phyloP scores from a whole-genome alignment of 2,329 filamentous ascomycete species.

The Blastomyces gilchristii region DNA sequence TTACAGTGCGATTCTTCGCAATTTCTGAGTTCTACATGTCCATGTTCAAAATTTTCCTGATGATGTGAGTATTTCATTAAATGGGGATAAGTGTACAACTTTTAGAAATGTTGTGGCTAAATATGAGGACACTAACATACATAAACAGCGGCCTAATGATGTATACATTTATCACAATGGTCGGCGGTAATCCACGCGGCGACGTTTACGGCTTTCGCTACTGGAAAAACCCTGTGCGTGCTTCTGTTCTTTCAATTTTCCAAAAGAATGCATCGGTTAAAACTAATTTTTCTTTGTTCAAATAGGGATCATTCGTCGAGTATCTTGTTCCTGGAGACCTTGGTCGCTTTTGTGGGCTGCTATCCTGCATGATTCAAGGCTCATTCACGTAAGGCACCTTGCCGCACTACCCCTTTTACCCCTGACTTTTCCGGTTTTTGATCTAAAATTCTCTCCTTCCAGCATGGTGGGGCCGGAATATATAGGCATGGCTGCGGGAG shows the following conservation, averaged over 20 bases:
- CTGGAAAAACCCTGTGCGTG: slow-evolving; percentile 44
- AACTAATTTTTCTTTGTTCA: neutral
- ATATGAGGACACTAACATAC: neutral
- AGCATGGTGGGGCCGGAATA: slow-evolving; percentile 54
- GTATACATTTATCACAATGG: slow-evolving; percentile 63
- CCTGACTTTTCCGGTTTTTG: neutral
- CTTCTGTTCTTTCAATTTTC: neutral
- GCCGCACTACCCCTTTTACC: neutral
- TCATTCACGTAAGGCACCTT: slow-evolving; percentile 42
- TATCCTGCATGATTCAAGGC: slow-evolving; percentile 62
- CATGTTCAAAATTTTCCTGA: slow-evolving; percentile 31
- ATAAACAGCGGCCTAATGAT: slow-evolving; percentile 17
- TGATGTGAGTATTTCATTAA: slow-evolving; percentile 14
- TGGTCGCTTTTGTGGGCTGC: slow-evolving; percentile 42
- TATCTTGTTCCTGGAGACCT: slow-evolving; percentile 51
- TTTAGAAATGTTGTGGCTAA: neutral
- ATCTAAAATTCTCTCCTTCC: neutral
- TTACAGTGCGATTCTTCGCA: slow-evolving; percentile 37
- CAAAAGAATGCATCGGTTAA: neutral
- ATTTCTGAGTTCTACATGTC: slow-evolving; percentile 41
- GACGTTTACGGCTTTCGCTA: slow-evolving; percentile 62
- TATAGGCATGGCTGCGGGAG: slow-evolving; percentile 51
- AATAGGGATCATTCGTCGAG: slow-evolving; percentile 50
- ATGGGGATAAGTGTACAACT: neutral
- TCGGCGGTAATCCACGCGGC: slow-evolving; percentile 62